Base-by-base conservation (phyloP, 108 stramenopile species). In the Cyclotella choctawhatcheeana region DNA sequence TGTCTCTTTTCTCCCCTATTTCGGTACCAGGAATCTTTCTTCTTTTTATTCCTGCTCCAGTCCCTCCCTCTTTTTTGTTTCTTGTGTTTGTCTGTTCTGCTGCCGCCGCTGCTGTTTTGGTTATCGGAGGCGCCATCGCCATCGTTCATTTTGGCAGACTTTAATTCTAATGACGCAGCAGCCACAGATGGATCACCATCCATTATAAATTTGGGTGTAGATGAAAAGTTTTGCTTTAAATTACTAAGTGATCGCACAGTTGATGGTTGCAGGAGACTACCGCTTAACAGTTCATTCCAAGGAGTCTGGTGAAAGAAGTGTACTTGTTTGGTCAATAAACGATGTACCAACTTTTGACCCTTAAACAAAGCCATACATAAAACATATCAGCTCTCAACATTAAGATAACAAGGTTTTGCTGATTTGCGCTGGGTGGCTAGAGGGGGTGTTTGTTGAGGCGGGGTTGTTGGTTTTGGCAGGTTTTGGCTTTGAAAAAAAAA, bases 1-100 rank as follows among this genome's bases (percentile, higher is more conserved):
- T 44, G 53, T 40, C 37, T 35, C 59, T 69, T 69, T 22, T 60
- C 59, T 43, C 59, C 59, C 35, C 59, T 40, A 43, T 60, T 60
- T 40, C 59, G 3, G 37, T 44, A 60, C 35, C 35, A 60, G 3
- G 59, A 40, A 2, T 60, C 59, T 43, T 60, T 60, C 4, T 40
- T 60, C 59, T 37, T 60, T 43, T 40, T 44, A 21, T 60, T 60
- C 55, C 31, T 56, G 10, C n/a, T 56, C 29, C 55, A 56, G 14
- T 35, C 20, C 12, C 25, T 60, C 37, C 29, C 3, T 3, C 43
- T 60, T 7, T 16, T 13, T 3, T 8, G 1, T 58, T 60, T 60
- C 20, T 24, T 44, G 20, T 13, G 35, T 21, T 6, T 60, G 12
- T 60, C 40, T 0, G n/a, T n/a, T n/a, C n/a, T n/a, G n/a, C n/a